Evolutionary conservation across 2,329 filamentous ascomycete genomes (phyloP).

Genomic region (Colletotrichum gigasporum): DNA sequence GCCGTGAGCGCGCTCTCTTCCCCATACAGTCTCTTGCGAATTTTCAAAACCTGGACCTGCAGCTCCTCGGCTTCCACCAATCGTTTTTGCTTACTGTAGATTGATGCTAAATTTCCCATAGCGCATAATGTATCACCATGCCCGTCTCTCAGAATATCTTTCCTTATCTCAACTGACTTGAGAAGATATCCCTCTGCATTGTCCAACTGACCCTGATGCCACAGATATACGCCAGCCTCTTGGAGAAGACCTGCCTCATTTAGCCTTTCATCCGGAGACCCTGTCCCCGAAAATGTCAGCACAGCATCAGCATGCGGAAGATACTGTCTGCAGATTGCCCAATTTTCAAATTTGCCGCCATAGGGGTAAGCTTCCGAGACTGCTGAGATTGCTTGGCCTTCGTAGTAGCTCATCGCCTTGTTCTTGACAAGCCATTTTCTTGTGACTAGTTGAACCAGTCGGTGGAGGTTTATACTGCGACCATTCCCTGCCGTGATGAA

Average conservation of each 20-base stretch:
- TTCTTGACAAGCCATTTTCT: slow-evolving; percentile 39
- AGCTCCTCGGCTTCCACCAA: too few relatives aligned
- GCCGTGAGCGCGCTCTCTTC: background rate
- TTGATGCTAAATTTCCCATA: too few relatives aligned
- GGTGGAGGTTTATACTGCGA: slow-evolving; percentile 40
- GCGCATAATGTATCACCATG: too few relatives aligned
- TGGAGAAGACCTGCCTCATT: background rate
- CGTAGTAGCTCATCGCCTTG: slow-evolving; percentile 21
- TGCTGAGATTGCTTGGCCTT: slow-evolving; percentile 31
- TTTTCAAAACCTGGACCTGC: too few relatives aligned
- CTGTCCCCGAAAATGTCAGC: background rate
- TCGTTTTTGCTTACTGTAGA: too few relatives aligned
- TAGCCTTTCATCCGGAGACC: background rate
- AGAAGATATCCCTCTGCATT: background rate
- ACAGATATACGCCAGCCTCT: background rate
- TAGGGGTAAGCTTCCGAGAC: slow-evolving; percentile 30
- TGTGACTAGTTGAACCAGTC: slow-evolving; percentile 45
- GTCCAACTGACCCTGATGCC: background rate
- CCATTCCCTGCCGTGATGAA: slow-evolving; percentile 36
- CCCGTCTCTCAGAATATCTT: too few relatives aligned
- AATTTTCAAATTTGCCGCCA: background rate
- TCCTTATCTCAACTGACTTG: background rate
- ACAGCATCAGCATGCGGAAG: background rate
- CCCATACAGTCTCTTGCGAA: background rate
- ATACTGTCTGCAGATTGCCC: background rate